Evolutionary conservation across 495 filamentous ascomycete genomes (phyloP), one percentile per base, ranked within the genome.

Genomic region (Podospora pseudopauciseta): DNA sequence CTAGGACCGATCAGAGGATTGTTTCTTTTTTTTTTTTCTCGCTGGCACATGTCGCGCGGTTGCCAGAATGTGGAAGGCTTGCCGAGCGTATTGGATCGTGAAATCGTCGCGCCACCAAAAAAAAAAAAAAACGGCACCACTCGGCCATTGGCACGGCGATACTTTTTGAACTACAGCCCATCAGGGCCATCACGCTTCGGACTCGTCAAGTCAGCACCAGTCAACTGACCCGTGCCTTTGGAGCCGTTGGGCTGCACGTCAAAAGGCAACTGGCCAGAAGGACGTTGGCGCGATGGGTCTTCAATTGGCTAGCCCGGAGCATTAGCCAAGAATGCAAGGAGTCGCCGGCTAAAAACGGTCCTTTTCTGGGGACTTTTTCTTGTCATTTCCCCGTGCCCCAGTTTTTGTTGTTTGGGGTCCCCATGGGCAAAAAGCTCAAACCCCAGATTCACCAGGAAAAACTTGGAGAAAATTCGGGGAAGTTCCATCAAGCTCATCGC

Each of bases 311-410:
- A n/a, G 60, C 30, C n/a, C n/a, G 28, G 28, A 32, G 26, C 27
- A 63, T 54, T 60, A 44, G 67, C 44, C 26, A 55, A 65, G 62
- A 56, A 18, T 15, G 44, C 69, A 65, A 56, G 71, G 74, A 61
- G 9, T 39, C 26, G 32, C 56, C 69, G 65, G 65, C 70, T 74
- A 72, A 70, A 75, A 75, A 75, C 74, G 74, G 74, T 75, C 74
- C 74, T 74, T 75, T 75, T 74, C 68, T 72, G 69, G 68, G 67
- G 64, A 49, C 34, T 20, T 55, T 20, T 32, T 32, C 55, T 49
- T 49, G 39, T 49, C 39, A 49, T 49, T 32, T 32, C 39, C 39
- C 39, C 39, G 39, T 49, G 39, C 13, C 39, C 39, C 39, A 49
- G 39, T 49, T 49, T 49, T 49, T 11, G 39, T 16, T 49, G 39